Evolutionary conservation across 164 flowering plant genomes (phyloP).

Genomic region (Protea cynaroides): DNA sequence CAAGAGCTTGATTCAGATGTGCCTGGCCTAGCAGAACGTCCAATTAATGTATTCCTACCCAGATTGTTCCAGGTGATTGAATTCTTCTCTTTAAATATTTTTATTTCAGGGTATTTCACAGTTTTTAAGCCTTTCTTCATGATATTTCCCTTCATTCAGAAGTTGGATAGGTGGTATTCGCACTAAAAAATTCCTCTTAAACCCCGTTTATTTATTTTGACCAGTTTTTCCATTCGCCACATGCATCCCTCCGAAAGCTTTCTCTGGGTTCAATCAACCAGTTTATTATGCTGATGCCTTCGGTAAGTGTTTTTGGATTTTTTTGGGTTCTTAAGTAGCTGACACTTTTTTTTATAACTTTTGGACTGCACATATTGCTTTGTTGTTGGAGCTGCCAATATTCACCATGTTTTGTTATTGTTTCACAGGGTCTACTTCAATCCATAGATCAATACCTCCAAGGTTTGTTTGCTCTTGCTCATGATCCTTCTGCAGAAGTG

Average conservation of each 20-base stretch:
- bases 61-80: conserved; percentile 66
- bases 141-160: conserved; percentile 3
- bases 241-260: conserved; percentile 77
- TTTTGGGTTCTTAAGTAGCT: not conserved
- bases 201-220: not conserved
- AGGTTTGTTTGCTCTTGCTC: conserved; percentile 86
- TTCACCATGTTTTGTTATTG: conserved; percentile 3
- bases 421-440: conserved; percentile 59
- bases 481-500: conserved; percentile 80
- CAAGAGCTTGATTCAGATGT: conserved; percentile 90
- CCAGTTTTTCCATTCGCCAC: conserved; percentile 95
- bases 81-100: not conserved
- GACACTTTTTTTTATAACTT: not conserved
- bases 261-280: conserved; percentile 86
- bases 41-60: conserved; percentile 84
- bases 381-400: not conserved
- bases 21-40: conserved; percentile 80
- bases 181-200: not conserved
- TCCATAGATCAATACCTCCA: conserved; percentile 95
- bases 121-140: not conserved
- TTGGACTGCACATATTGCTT: conserved; percentile 8
- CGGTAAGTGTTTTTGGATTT: conserved; percentile 41
- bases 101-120: conserved; percentile 4
- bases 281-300: conserved; percentile 91
- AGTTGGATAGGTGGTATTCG: not conserved